Conservation (phyloP, 176 grass and related monocot genomes). For the Lolium multiflorum region DNA sequence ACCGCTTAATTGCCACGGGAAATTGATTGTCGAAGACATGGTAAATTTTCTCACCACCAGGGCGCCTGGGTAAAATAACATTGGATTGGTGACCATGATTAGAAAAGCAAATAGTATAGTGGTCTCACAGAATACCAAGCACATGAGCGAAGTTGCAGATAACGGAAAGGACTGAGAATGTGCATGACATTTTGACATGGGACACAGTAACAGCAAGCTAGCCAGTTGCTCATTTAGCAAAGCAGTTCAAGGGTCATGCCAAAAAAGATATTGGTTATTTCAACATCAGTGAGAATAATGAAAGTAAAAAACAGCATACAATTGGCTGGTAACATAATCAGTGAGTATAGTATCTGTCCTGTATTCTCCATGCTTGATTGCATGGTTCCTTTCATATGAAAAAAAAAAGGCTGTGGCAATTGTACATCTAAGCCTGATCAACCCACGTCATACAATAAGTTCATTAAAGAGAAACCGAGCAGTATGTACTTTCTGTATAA, state of each 20-base stretch:
- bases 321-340: background rate
- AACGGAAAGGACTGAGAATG: background rate
- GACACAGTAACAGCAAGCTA: constrained; percentile 6
- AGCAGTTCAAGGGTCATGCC: constrained; percentile 10
- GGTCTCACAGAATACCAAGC: constrained; percentile 11
- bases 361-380: constrained; percentile 3
- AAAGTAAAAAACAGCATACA: background rate
- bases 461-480: constrained; percentile 2
- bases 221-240: constrained; percentile 4
- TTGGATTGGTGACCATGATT: background rate
- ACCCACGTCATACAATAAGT: background rate
- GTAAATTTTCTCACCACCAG: constrained; percentile 97
- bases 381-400: background rate
- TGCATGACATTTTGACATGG: background rate
- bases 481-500: background rate
- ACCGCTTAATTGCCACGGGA: constrained; percentile 87
- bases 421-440: background rate
- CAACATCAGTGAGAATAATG: constrained; percentile 18
- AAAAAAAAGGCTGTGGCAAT: background rate
- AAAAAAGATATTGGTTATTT: constrained; percentile 2
- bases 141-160: background rate
- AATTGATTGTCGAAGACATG: constrained; percentile 97
- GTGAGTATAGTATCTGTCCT: background rate
- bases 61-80: constrained; percentile 60
- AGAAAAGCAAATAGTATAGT: constrained; percentile 6